Percentiles rank a stretch among this genome's conserved stretches.
Conservation (phyloP, 2,329 filamentous ascomycete species). For the Fusarium tuaranense region DNA sequence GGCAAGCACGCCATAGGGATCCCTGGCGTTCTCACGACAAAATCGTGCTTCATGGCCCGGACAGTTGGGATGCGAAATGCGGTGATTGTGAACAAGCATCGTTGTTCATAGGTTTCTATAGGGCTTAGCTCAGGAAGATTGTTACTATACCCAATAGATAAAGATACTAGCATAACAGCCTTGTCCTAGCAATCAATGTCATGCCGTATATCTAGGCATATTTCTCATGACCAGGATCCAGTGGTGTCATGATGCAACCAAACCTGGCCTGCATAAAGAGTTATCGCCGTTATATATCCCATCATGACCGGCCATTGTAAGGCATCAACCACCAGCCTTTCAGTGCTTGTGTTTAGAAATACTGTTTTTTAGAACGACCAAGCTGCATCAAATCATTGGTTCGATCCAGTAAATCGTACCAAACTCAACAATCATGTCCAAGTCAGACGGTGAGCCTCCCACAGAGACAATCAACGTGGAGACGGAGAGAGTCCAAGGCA, state of each 20-base stretch:
- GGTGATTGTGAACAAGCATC: background rate
- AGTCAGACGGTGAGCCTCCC: background rate
- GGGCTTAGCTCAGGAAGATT: background rate
- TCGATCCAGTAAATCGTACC: background rate
- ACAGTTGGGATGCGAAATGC: background rate
- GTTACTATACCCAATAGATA: background rate
- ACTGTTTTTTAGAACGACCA: background rate
- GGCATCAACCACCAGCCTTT: background rate
- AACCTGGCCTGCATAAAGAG: background rate
- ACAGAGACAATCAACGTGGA: background rate
- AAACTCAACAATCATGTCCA: background rate
- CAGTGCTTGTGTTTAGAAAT: background rate
- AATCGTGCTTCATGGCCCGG: background rate
- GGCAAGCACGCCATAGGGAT: background rate
- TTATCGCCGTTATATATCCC: background rate
- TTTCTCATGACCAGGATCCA: background rate
- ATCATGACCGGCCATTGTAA: background rate
- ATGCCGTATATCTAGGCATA: background rate
- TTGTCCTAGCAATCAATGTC: background rate
- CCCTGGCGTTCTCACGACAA: background rate
- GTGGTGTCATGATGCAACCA: background rate
- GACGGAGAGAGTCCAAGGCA: background rate
- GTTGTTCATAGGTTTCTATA: background rate
- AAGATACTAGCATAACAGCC: background rate
- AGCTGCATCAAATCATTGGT: background rate